Evolutionary conservation across 2,329 filamentous ascomycete genomes (phyloP).

Genomic region (Microsporum audouinii): DNA sequence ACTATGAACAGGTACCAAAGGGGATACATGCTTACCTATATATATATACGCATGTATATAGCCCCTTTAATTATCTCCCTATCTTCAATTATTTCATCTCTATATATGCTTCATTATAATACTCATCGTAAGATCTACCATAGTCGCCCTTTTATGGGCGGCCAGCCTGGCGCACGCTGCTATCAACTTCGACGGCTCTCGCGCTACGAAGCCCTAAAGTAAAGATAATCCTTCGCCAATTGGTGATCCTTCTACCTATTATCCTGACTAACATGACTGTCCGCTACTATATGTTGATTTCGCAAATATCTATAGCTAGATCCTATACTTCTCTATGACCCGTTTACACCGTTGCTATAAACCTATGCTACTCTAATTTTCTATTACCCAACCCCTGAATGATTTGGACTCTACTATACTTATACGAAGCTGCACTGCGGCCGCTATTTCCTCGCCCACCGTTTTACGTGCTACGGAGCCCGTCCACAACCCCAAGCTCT

Average conservation of each 20-base stretch:
- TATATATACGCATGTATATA: background rate
- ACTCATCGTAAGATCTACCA: background rate
- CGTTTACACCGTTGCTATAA: too few species aligned
- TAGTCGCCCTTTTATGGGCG: background rate
- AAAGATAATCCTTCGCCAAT: background rate
- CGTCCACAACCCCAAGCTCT: background rate
- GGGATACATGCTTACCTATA: background rate
- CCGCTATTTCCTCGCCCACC: background rate
- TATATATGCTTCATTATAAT: background rate
- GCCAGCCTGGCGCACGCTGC: background rate
- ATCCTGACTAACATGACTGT: too few species aligned
- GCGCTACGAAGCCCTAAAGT: background rate
- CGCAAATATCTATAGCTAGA: too few species aligned
- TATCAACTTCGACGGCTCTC: background rate
- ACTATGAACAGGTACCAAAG: background rate
- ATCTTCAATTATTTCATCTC: background rate
- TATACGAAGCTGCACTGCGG: conserved; percentile 1
- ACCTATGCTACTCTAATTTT: too few species aligned
- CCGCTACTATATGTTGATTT: too few species aligned
- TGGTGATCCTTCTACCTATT: too few species aligned
- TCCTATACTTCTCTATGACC: too few species aligned
- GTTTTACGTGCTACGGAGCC: background rate
- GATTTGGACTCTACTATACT: too few species aligned
- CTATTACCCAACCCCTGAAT: too few species aligned
- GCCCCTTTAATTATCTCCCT: background rate